Percentiles rank a stretch among this genome's conserved stretches.
These are phyloP conservation scores for Peltaster fructicola DNA, from an alignment of 2,329 filamentous ascomycete species.

Conservation along the genomic window DNA sequence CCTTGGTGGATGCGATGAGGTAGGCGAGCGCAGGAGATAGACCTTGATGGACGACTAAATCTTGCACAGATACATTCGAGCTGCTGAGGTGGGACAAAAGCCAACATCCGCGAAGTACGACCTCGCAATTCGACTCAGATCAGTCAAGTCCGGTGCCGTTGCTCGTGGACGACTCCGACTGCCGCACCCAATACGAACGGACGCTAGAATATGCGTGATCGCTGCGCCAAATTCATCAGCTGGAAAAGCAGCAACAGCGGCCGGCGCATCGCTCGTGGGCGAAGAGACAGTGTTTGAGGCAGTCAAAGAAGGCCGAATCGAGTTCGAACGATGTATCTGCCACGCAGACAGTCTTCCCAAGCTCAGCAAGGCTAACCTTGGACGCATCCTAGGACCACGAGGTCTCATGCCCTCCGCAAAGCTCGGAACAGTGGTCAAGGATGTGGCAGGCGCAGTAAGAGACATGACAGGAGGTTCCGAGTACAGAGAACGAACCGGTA, in stretches of 20 bases:
- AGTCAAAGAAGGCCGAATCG: constrained; percentile 57
- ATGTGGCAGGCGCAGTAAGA: constrained; percentile 56
- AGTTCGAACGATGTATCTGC: constrained; percentile 81
- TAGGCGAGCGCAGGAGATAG: constrained; percentile 21
- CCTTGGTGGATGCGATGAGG: constrained; percentile 87
- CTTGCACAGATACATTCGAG: constrained; percentile 59
- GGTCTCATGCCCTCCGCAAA: constrained; percentile 86
- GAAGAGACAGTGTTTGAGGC: constrained; percentile 71
- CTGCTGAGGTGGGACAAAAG: constrained; percentile 72
- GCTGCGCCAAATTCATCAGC: constrained; percentile 63
- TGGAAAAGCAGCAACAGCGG: constrained; percentile 54
- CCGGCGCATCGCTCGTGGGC: constrained; percentile 69
- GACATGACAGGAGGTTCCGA: constrained; percentile 71
- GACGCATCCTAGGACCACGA: constrained; percentile 66
- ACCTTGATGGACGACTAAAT: constrained; percentile 4
- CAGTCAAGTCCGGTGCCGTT: constrained; percentile 69
- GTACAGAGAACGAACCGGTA: constrained; percentile 72
- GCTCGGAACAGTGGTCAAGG: constrained; percentile 71
- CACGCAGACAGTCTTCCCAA: constrained; percentile 61
- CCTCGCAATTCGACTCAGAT: constrained; percentile 63
- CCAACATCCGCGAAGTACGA: constrained; percentile 72
- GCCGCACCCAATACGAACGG: constrained; percentile 76
- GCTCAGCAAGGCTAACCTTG: constrained; percentile 65
- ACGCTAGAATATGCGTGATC: constrained; percentile 77
- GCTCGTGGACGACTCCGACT: constrained; percentile 77